Conservation (phyloP, 805 yeast species). For the Ogataea polymorpha region DNA sequence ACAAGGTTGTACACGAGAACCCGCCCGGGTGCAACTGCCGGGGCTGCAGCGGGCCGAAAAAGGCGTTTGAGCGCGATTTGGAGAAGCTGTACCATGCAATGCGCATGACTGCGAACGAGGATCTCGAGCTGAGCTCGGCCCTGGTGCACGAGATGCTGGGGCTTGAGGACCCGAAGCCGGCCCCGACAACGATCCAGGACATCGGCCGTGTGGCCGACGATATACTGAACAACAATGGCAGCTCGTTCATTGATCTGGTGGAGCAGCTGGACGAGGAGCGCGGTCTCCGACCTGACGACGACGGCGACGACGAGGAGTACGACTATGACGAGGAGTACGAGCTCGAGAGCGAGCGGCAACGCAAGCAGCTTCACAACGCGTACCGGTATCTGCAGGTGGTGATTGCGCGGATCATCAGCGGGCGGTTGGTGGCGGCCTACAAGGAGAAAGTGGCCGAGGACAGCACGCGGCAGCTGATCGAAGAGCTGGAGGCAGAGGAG, state of each 20-base stretch:
- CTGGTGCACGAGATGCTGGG: constrained; percentile 29
- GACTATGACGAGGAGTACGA: constrained; percentile 22
- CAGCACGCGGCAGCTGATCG: constrained; percentile 55
- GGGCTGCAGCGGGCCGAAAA: constrained; percentile 72
- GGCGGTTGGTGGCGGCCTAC: constrained; percentile 69
- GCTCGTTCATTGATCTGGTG: constrained; percentile 73
- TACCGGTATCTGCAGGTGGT: constrained; percentile 76
- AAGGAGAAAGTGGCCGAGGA: constrained; percentile 81
- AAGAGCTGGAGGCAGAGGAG: constrained; percentile 70
- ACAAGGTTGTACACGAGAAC: constrained; percentile 59
- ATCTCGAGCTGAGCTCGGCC: constrained; percentile 27
- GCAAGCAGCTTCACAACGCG: constrained; percentile 68
- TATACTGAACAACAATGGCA: constrained; percentile 72
- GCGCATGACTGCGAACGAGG: constrained; percentile 23
- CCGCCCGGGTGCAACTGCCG: constrained; percentile 66
- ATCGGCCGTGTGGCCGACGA: constrained; percentile 67
- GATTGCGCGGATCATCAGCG: constrained; percentile 73
- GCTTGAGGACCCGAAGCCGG: constrained; percentile 8
- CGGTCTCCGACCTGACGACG: constrained; percentile 28
- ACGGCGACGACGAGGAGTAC: constrained; percentile 22
- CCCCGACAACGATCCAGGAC: constrained; percentile 3
- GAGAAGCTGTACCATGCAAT: constrained; percentile 61
- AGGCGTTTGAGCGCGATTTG: constrained; percentile 71
- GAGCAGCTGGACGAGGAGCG: constrained; percentile 65
- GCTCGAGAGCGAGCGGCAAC: constrained; percentile 37